Evolutionary conservation across 768 basidiomycete genomes (phyloP), one percentile per base, ranked within the genome.

Genomic region (Naganishia vaughanmartiniae): DNA sequence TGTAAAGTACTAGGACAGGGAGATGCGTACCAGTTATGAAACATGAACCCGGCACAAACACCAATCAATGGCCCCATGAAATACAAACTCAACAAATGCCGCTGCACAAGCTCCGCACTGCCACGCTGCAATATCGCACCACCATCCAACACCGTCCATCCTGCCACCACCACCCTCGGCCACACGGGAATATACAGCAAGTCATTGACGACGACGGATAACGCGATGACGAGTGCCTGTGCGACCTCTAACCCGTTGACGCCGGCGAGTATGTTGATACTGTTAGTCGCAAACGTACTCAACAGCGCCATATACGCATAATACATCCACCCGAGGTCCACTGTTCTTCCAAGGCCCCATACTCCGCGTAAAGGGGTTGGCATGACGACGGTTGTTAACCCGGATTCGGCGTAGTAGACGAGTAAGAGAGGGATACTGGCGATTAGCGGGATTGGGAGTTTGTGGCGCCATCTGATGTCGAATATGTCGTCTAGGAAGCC

Each of bases 401-500:
- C 96, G 12, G 87, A 87, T 76, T 95, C 95, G 1, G 96, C 92
- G 80, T 91, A 95, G 82, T 98, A 99, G 11, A 97, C 95, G 83
- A 98, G 89, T 30, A 99, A 84, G 24, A 98, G 86, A 2, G 96
- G 96, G 19, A 99, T 90, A 26, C 91, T 91, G 0, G 93, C 95
- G 72, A 99, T 90, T 77, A 99, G 87, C 0, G 96, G 96, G 66
- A 99, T 94, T 0, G 96, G 96, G 15, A 99, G 83, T 80, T 99
- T 99, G 82, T 98, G 93, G 69, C 96, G 83, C 96, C 96, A 99
- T 21, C 96, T 88, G 74, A 99, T 97, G 79, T 99, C 96, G 75
- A 98, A 99, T 4, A 98, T 86, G 81, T 99, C 96, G 76, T 99
- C 96, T 54, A 97, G 84, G 79, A 99, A 95, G 36, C 96, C 96